Percentiles rank a stretch among this genome's conserved stretches.
Evolutionary conservation across 495 filamentous ascomycete species (phyloP).

Genomic region (Corynascus novoguineensis): DNA sequence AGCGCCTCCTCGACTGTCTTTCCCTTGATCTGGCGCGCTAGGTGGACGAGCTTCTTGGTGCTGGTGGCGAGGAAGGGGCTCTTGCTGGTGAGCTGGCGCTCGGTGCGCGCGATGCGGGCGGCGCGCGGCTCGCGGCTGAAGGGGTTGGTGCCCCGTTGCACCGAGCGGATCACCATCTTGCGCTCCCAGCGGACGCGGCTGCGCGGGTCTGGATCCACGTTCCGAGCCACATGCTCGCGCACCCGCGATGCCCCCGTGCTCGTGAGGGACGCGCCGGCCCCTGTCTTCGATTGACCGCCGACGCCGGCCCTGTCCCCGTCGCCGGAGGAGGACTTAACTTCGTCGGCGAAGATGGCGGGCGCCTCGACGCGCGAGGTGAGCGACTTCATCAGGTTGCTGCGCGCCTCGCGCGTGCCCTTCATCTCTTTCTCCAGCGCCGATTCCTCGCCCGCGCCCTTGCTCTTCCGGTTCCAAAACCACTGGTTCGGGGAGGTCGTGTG

Average conservation of each 20-base stretch:
- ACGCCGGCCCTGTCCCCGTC: too few species aligned
- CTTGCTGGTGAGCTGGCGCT: slow-evolving; percentile 60
- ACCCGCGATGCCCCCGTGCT: slow-evolving; percentile 24
- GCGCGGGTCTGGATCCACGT: slow-evolving; percentile 64
- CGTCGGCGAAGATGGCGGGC: slow-evolving; percentile 59
- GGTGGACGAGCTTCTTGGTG: slow-evolving; percentile 77
- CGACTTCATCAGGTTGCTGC: slow-evolving; percentile 28
- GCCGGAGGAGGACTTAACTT: slow-evolving; percentile 27
- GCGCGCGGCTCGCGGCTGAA: slow-evolving; percentile 60
- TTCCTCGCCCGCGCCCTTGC: neutral
- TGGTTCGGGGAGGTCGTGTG: slow-evolving; percentile 31
- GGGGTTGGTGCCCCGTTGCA: slow-evolving; percentile 43
- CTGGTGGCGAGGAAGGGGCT: slow-evolving; percentile 69
- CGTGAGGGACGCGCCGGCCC: too few species aligned
- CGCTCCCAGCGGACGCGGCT: slow-evolving; percentile 66
- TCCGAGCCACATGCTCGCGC: slow-evolving; percentile 47
- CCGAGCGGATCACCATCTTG: slow-evolving; percentile 69
- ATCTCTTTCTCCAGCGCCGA: slow-evolving; percentile 1
- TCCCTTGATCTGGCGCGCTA: slow-evolving; percentile 82
- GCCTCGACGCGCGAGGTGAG: slow-evolving; percentile 28
- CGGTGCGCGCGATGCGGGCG: slow-evolving; percentile 62
- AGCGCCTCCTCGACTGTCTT: slow-evolving; percentile 92
- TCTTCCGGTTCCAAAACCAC: slow-evolving; percentile 28
- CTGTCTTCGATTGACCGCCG: too few species aligned
- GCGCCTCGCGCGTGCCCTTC: slow-evolving; percentile 24